phyloP scores from a whole-genome alignment of 305 asterid species.

The Fraxinus xanthoxyloides region DNA sequence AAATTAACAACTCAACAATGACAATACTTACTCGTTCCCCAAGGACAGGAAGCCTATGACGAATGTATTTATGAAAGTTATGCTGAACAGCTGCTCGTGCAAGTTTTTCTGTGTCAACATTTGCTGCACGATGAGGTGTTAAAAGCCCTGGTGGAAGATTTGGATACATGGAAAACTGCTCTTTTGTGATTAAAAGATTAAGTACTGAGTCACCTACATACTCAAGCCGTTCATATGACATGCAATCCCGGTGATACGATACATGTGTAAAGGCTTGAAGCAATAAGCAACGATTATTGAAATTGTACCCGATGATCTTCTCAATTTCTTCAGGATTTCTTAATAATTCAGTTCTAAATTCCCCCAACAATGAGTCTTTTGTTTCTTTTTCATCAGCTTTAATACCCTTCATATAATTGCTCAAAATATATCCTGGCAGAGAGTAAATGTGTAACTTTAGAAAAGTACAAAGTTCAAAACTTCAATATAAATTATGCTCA shows the following conservation, averaged over 20 bases:
- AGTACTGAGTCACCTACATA: constrained; percentile 78
- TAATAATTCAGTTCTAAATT: constrained; percentile 24
- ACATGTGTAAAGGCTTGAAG: constrained; percentile 69
- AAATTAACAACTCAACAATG: constrained; percentile 6
- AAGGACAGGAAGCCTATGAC: constrained; percentile 46
- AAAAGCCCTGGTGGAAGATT: constrained; percentile 65
- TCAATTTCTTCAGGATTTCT: constrained; percentile 55
- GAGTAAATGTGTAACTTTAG: constrained; percentile 12
- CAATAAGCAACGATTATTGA: constrained; percentile 50
- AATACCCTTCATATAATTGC: constrained; percentile 38
- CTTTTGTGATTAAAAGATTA: constrained; percentile 58
- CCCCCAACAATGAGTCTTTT: constrained; percentile 25
- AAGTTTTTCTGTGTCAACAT: constrained; percentile 90
- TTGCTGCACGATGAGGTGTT: constrained; percentile 86
- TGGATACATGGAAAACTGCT: constrained; percentile 64
- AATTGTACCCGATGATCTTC: constrained; percentile 59
- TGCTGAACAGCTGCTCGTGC: constrained; percentile 77
- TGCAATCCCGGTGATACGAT: constrained; percentile 44
- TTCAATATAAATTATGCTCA: neutral
- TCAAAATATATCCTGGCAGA: constrained; percentile 50
- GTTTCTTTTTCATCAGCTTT: constrained; percentile 22
- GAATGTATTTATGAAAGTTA: constrained; percentile 62
- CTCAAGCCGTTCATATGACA: constrained; percentile 75
- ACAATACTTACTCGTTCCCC: constrained; percentile 43
- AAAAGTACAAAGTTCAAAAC: neutral